Evolutionary conservation across 306 rosid species (phyloP).

Genomic region (Corylus americana): DNA sequence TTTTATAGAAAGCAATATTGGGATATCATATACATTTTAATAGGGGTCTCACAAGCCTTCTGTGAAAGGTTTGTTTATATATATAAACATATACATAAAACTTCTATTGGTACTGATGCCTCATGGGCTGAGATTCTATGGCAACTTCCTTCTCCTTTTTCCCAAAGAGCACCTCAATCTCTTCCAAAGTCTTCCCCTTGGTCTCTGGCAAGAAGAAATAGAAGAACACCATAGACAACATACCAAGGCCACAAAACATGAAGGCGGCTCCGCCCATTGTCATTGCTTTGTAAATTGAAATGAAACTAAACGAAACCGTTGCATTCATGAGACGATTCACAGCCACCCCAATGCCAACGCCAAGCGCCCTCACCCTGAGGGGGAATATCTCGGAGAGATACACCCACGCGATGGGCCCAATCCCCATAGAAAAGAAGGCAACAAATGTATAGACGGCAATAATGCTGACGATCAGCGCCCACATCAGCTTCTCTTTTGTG

Average conservation of each 20-base stretch:
- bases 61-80: too few relatives aligned
- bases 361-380: slow-evolving; percentile 70
- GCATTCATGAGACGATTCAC: slow-evolving; percentile 76
- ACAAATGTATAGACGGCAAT: slow-evolving; percentile 47
- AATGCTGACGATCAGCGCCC: slow-evolving; percentile 65
- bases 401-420: slow-evolving; percentile 83
- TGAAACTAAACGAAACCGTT: slow-evolving; percentile 55
- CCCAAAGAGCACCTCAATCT: slow-evolving; percentile 62
- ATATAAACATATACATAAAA: too few relatives aligned
- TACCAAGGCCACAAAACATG: slow-evolving; percentile 63
- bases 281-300: slow-evolving; percentile 62
- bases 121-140: not conserved
- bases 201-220: slow-evolving; percentile 76
- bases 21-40: too few relatives aligned
- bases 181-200: slow-evolving; percentile 73
- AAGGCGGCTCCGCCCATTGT: slow-evolving; percentile 81
- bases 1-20: too few relatives aligned
- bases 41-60: too few relatives aligned
- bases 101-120: not conserved
- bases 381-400: slow-evolving; percentile 85
- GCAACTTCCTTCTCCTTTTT: slow-evolving; percentile 3
- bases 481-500: slow-evolving; percentile 28
- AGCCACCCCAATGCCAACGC: slow-evolving; percentile 65
- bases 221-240: slow-evolving; percentile 66
- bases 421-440: slow-evolving; percentile 66